phyloP scores from a whole-genome alignment of 768 basidiomycete genomes.

The Serendipita vermifera region DNA sequence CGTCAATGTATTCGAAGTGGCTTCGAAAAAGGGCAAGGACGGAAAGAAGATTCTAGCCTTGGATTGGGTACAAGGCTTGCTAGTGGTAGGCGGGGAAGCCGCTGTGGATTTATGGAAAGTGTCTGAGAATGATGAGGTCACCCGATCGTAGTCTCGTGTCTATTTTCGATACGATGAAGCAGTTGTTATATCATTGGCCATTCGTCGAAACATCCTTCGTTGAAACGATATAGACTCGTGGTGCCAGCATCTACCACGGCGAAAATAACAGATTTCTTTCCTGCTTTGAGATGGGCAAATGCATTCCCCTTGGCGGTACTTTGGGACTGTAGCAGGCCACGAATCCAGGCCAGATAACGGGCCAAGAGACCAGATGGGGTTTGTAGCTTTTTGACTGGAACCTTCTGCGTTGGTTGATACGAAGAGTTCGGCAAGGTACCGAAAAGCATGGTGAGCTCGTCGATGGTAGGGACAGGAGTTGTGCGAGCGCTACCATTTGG shows the following conservation, averaged over 20 bases:
- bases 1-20: conserved; percentile 45
- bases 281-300: conserved; percentile 68
- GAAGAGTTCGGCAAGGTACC: too few species aligned
- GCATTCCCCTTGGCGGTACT: conserved; percentile 36
- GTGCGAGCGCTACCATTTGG: conserved; percentile 51
- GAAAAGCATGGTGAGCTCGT: conserved; percentile 66
- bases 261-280: conserved; percentile 70
- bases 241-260: conserved; percentile 82
- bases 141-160: not conserved
- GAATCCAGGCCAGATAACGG: not conserved
- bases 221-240: conserved; percentile 79
- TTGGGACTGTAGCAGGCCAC: conserved; percentile 15
- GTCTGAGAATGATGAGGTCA: conserved; percentile 21
- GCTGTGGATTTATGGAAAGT: conserved; percentile 54
- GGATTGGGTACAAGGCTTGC: conserved; percentile 44
- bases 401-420: too few species aligned
- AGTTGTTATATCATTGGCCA: conserved; percentile 46
- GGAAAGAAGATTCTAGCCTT: conserved; percentile 44
- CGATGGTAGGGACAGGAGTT: conserved; percentile 67
- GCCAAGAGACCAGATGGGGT: conserved; percentile 20
- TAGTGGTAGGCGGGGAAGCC: conserved; percentile 50
- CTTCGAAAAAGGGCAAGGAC: conserved; percentile 31
- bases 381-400: too few species aligned
- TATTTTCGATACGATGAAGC: not conserved
- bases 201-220: conserved; percentile 72